Evolutionary conservation across 139 green algal genomes (phyloP).

Genomic region (Edaphochlamys debaryana): DNA sequence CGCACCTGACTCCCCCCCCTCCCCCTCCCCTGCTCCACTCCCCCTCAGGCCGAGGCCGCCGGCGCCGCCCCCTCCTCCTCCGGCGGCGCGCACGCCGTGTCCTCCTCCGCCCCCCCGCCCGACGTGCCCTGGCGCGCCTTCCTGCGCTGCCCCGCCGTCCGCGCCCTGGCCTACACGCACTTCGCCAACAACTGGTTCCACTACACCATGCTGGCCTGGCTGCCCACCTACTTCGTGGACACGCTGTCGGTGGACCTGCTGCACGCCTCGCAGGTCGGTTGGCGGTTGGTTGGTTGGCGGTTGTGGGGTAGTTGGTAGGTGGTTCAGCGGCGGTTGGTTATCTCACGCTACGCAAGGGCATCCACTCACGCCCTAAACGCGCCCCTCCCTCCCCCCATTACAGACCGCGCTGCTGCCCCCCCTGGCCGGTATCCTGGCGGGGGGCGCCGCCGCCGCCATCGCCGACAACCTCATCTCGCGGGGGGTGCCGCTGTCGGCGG

Average conservation of each 20-base stretch:
- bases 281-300: too few species aligned
- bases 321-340: too few species aligned
- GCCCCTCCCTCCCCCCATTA: not conserved
- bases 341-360: too few species aligned
- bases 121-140: conserved; percentile 90
- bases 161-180: conserved; percentile 91
- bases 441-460: conserved; percentile 65
- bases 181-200: conserved; percentile 99
- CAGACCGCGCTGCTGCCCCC: conserved; percentile 88
- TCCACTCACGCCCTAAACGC: too few species aligned
- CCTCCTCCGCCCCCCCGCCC: not conserved
- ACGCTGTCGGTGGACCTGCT: conserved; percentile 84
- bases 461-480: conserved; percentile 82
- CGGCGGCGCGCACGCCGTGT: not conserved
- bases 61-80: not conserved
- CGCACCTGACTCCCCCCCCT: too few species aligned
- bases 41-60: too few species aligned
- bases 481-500: conserved; percentile 68
- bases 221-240: conserved; percentile 95
- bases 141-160: conserved; percentile 74
- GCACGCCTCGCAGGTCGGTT: conserved; percentile 56
- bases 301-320: too few species aligned
- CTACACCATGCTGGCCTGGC: conserved; percentile 97
- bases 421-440: conserved; percentile 77
- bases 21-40: not conserved